phyloP scores from a whole-genome alignment of 495 filamentous ascomycete genomes.

The Aspergillus saccharolyticus region DNA sequence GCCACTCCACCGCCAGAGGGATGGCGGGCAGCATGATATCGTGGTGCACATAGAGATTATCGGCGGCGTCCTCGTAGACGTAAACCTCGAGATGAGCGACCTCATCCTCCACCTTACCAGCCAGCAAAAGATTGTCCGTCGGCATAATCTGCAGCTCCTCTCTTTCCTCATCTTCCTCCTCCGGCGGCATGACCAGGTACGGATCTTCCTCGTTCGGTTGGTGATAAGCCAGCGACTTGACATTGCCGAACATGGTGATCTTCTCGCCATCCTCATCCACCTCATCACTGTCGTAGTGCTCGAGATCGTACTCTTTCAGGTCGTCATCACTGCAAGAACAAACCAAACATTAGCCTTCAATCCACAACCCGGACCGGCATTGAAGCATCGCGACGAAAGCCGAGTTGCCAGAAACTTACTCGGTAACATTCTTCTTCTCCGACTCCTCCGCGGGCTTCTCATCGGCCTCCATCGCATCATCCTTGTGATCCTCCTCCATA shows the following conservation, averaged over 20 bases:
- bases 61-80: slow-evolving; percentile 88
- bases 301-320: slow-evolving; percentile 90
- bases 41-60: slow-evolving; percentile 98
- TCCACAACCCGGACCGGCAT: no score
- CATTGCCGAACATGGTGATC: slow-evolving; percentile 91
- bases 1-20: slow-evolving; percentile 91
- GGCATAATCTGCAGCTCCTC: slow-evolving; percentile 91
- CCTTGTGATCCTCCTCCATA: slow-evolving; percentile 27
- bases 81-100: slow-evolving; percentile 95
- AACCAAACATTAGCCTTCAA: no score
- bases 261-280: slow-evolving; percentile 60
- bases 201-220: slow-evolving; percentile 88
- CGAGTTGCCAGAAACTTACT: slow-evolving; percentile 5
- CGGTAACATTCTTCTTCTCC: slow-evolving; percentile 18
- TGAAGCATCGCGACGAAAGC: no score
- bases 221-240: slow-evolving; percentile 89
- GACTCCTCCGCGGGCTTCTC: slow-evolving; percentile 27
- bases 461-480: slow-evolving; percentile 29
- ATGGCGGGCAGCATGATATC: slow-evolving; percentile 99
- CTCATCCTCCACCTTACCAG: slow-evolving; percentile 93
- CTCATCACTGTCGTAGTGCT: slow-evolving; percentile 86
- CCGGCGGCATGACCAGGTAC: slow-evolving; percentile 81
- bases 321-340: slow-evolving; percentile 58
- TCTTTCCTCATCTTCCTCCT: slow-evolving; percentile 76
- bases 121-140: slow-evolving; percentile 86